Evolutionary conservation across 768 basidiomycete species (phyloP).

Genomic region (Mycena belliarum): DNA sequence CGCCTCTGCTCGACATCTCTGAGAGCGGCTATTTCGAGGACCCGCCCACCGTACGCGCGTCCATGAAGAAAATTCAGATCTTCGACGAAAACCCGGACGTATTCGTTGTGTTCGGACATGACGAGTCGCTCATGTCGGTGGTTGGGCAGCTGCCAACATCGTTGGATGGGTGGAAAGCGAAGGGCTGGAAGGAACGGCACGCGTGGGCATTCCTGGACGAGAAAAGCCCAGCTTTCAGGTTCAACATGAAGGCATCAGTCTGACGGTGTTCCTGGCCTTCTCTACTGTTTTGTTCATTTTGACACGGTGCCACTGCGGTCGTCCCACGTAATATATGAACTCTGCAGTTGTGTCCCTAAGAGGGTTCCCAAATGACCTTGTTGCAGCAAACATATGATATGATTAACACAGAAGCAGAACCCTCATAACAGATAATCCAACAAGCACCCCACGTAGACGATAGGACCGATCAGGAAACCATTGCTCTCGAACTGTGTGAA

Average conservation of each 20-base stretch:
- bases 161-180: constrained; percentile 16
- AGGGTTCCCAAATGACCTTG: no score
- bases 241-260: not conserved
- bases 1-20: constrained; percentile 7
- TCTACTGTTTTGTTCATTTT: no score
- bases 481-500: no score
- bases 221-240: constrained; percentile 12
- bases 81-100: constrained; percentile 20
- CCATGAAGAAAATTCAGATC: not conserved
- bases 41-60: not conserved
- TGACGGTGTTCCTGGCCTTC: no score
- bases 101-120: constrained; percentile 21
- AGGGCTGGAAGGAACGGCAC: constrained; percentile 17
- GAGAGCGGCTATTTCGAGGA: constrained; percentile 3
- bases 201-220: constrained; percentile 22
- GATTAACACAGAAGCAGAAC: no score
- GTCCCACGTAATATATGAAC: no score
- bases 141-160: constrained; percentile 3
- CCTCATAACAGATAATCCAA: no score
- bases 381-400: no score
- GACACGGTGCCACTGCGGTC: no score
- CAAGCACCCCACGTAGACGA: no score
- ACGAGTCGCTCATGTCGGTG: constrained; percentile 12
- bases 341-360: no score
- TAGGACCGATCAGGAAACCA: no score